These are phyloP conservation scores for Capsella bursapastoris DNA, from an alignment of 345 rosid species.

Conservation along the genomic window DNA sequence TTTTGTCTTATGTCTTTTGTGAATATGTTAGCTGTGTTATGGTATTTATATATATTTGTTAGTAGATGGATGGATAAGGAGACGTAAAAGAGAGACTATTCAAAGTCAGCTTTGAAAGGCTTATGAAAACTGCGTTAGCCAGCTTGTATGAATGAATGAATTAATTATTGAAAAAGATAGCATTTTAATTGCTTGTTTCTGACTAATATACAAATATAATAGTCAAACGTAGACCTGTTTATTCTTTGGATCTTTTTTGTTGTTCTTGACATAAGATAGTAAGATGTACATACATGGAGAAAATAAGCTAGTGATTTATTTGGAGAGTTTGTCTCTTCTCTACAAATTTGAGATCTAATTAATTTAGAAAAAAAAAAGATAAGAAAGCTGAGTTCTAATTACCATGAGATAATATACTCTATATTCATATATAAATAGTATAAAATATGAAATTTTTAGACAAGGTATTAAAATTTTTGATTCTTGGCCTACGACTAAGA, in stretches of 20 bases:
- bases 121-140: constrained; percentile 36
- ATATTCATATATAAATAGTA: too few species aligned
- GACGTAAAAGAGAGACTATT: constrained; percentile 20
- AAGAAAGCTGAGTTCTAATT: not conserved
- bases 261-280: not conserved
- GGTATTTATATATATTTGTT: constrained; percentile 13
- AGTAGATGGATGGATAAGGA: constrained; percentile 24
- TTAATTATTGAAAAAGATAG: not conserved
- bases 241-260: not conserved
- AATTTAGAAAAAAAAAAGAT: not conserved
- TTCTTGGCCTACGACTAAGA: too few species aligned
- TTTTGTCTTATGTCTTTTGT: constrained; percentile 15
- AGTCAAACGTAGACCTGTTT: constrained; percentile 26
- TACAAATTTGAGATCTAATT: not conserved
- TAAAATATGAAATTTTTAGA: too few species aligned
- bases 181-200: constrained; percentile 23
- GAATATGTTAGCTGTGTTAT: constrained; percentile 26
- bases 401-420: too few species aligned
- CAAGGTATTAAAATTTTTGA: too few species aligned
- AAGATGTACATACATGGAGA: not conserved
- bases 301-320: not conserved
- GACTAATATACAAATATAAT: constrained; percentile 9
- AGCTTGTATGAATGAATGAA: constrained; percentile 26
- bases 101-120: constrained; percentile 41
- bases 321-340: not conserved